Evolutionary conservation across 129 eudicot genomes (phyloP).

Genomic region (Kitagawia praeruptora): DNA sequence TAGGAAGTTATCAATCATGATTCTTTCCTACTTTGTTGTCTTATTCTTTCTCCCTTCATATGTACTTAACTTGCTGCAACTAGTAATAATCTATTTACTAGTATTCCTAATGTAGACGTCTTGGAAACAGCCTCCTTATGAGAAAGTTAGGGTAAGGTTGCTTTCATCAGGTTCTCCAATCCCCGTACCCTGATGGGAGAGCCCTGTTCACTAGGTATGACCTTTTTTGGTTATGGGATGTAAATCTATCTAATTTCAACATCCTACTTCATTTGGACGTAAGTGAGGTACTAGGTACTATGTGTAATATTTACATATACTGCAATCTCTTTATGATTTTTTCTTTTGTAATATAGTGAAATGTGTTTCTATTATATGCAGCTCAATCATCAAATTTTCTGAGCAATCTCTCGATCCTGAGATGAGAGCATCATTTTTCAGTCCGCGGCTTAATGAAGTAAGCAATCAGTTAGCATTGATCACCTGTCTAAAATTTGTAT

Average conservation of each 20-base stretch:
- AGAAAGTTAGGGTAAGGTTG: too few species aligned
- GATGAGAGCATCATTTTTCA: conserved; percentile 74
- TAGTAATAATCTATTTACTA: not conserved
- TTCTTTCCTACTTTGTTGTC: not conserved
- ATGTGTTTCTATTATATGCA: conserved; percentile 21
- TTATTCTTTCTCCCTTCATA: too few species aligned
- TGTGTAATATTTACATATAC: conserved; percentile 15
- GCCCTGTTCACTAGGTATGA: too few species aligned
- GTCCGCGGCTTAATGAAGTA: conserved; percentile 99
- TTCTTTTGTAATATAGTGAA: not conserved
- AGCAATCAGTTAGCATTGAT: not conserved
- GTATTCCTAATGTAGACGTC: not conserved
- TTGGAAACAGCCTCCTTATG: too few species aligned
- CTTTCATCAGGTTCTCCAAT: too few species aligned
- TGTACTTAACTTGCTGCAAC: not conserved
- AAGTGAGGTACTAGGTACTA: too few species aligned
- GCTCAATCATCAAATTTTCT: conserved; percentile 75
- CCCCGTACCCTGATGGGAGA: too few species aligned
- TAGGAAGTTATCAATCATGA: too few species aligned
- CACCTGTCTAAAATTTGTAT: not conserved
- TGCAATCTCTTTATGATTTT: not conserved
- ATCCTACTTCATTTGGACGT: too few species aligned
- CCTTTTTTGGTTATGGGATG: too few species aligned
- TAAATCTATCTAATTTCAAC: too few species aligned
- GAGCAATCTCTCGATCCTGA: conserved; percentile 81